Evolutionary conservation across 108 stramenopile genomes (phyloP).

Genomic region (Conticribra weissflogii): DNA sequence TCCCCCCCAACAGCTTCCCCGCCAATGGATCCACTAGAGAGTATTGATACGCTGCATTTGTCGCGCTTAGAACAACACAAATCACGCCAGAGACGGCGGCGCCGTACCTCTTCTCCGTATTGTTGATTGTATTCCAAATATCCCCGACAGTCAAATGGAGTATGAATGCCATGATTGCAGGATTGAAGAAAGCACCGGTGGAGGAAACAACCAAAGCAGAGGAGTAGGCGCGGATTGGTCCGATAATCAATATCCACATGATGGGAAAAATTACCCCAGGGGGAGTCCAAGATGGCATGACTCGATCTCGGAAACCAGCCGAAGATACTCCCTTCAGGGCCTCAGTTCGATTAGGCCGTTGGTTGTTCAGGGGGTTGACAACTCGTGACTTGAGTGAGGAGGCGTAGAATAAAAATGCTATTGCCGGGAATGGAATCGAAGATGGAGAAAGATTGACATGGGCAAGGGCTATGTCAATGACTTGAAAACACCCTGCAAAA

Average conservation of each 20-base stretch:
- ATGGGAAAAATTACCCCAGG: slow-evolving; percentile 91
- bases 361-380: slow-evolving; percentile 63
- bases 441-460: slow-evolving; percentile 2
- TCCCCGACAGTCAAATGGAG: slow-evolving; percentile 90
- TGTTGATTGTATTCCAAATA: slow-evolving; percentile 96
- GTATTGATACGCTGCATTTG: slow-evolving; percentile 73
- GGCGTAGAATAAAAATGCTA: slow-evolving; percentile 33
- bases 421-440: slow-evolving; percentile 22
- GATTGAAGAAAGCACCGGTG: slow-evolving; percentile 36
- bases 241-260: slow-evolving; percentile 91
- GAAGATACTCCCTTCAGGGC: slow-evolving; percentile 37
- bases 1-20: slow-evolving; percentile 73
- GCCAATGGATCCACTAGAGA: slow-evolving; percentile 62
- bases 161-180: slow-evolving; percentile 71
- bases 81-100: slow-evolving; percentile 70
- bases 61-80: slow-evolving; percentile 61
- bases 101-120: slow-evolving; percentile 88
- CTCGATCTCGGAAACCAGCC: slow-evolving; percentile 61
- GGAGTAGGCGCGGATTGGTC: slow-evolving; percentile 79
- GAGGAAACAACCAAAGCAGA: slow-evolving; percentile 65
- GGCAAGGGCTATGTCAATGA: slow-evolving; percentile 21
- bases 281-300: slow-evolving; percentile 89
- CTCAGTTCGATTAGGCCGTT: slow-evolving; percentile 57
- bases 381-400: slow-evolving; percentile 54
- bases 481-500: slow-evolving; percentile 24